A percentile compares a stretch with the other conserved stretches of the same genome.
These are phyloP conservation scores for Groenewaldozyma salmanticensis DNA, from an alignment of 805 yeast species.

Conservation along the genomic window DNA sequence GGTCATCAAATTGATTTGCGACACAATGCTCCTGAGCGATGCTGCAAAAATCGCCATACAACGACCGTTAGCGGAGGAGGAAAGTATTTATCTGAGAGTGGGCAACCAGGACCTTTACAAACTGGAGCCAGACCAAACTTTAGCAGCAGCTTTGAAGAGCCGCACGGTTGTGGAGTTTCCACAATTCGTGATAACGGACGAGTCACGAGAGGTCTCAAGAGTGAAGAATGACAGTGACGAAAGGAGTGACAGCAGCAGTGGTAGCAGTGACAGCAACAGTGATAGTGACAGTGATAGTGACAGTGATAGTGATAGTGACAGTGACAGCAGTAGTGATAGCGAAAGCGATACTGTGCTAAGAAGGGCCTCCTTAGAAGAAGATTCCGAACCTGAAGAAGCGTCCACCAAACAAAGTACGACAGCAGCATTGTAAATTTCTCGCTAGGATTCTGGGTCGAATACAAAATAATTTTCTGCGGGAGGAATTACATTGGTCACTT, in stretches of 20 bases:
- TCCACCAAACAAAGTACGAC: too few species aligned
- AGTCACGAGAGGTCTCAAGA: not conserved
- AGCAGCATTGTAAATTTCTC: too few species aligned
- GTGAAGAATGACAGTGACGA: conserved; percentile 12
- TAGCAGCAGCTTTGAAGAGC: conserved; percentile 45
- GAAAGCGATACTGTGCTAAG: conserved; percentile 15
- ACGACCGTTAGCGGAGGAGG: not conserved
- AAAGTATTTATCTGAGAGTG: conserved; percentile 13
- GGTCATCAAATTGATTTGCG: not conserved
- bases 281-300: conserved; percentile 11
- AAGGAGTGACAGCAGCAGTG: conserved; percentile 9
- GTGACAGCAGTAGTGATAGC: conserved; percentile 15
- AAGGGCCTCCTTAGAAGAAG: too few species aligned
- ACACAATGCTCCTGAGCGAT: not conserved
- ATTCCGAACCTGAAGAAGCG: conserved; percentile 56
- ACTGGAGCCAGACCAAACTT: conserved; percentile 19
- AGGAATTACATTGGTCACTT: too few species aligned
- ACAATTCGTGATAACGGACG: conserved; percentile 33
- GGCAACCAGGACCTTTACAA: conserved; percentile 13
- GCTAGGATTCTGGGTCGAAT: too few species aligned
- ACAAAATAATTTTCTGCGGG: too few species aligned
- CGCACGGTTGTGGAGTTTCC: conserved; percentile 71
- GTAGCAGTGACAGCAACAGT: conserved; percentile 9
- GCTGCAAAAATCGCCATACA: not conserved
- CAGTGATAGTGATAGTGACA: conserved; percentile 6